Evolutionary conservation across 805 yeast genomes (phyloP).

Genomic region (Candida odintsovae): DNA sequence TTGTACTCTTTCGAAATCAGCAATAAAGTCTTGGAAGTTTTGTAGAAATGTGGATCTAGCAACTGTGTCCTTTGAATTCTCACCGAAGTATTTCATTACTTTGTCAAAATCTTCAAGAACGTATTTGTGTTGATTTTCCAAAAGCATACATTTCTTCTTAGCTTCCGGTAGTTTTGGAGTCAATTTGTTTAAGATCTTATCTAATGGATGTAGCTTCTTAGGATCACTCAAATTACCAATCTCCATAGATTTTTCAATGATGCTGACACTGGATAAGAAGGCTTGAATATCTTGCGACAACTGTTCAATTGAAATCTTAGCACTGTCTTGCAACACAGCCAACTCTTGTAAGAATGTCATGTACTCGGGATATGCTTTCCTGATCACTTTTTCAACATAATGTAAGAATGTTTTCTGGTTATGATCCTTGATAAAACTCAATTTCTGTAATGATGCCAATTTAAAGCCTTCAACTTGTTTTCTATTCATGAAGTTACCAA

Average conservation of each 20-base stretch:
- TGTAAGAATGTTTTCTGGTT: conserved; percentile 69
- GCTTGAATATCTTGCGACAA: conserved; percentile 55
- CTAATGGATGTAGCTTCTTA: conserved; percentile 60
- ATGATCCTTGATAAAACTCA: conserved; percentile 64
- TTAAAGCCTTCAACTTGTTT: conserved; percentile 69
- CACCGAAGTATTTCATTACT: conserved; percentile 68
- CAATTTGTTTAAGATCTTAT: conserved; percentile 49
- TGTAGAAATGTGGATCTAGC: conserved; percentile 56
- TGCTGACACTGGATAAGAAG: conserved; percentile 42
- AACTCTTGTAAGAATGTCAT: conserved; percentile 58
- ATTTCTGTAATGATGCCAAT: conserved; percentile 59
- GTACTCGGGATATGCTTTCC: conserved; percentile 60
- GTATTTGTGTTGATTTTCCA: conserved; percentile 43
- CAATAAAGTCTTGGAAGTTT: conserved; percentile 53
- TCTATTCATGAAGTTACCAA: conserved; percentile 77
- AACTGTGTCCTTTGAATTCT: conserved; percentile 47
- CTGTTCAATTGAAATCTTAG: conserved; percentile 59
- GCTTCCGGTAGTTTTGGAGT: conserved; percentile 51
- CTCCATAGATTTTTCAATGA: conserved; percentile 48
- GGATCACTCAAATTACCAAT: conserved; percentile 62
- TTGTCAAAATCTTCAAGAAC: conserved; percentile 50
- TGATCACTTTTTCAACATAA: conserved; percentile 63
- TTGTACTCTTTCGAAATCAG: conserved; percentile 59
- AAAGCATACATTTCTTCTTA: conserved; percentile 41
- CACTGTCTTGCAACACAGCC: conserved; percentile 42